A percentile compares a stretch with the other conserved stretches of the same genome.
These are phyloP conservation scores for Helicostylum pulchrum DNA, from an alignment of 192 early-diverging fungal species.

Conservation along the genomic window DNA sequence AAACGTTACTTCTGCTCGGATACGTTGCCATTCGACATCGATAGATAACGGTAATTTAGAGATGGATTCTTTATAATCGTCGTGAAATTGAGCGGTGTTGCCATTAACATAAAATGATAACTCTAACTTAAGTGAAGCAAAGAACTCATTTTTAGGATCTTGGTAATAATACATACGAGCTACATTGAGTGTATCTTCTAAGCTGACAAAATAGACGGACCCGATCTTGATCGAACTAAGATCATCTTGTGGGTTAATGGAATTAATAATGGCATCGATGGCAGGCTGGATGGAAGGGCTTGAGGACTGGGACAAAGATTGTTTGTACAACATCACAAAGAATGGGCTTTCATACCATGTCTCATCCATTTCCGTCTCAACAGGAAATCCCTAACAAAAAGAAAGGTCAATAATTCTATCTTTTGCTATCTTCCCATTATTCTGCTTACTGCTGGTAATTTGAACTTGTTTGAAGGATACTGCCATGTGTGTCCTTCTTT, in stretches of 20 bases:
- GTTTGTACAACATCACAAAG: not conserved
- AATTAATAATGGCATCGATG: not conserved
- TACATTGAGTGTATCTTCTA: not conserved
- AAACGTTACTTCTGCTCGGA: not conserved
- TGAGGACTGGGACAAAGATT: not conserved
- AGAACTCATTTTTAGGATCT: conserved; percentile 7
- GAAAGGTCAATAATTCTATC: not conserved
- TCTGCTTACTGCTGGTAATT: not conserved
- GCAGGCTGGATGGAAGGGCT: not conserved
- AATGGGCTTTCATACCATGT: not conserved
- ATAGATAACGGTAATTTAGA: not conserved
- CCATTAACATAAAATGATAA: conserved; percentile 16
- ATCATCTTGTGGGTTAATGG: not conserved
- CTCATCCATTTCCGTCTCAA: not conserved
- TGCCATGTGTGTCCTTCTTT: not conserved
- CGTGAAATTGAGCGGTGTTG: not conserved
- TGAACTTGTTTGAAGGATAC: not conserved
- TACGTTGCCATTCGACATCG: conserved; percentile 19
- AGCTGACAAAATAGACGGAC: too few relatives aligned
- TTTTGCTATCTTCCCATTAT: too few relatives aligned
- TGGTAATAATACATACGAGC: not conserved
- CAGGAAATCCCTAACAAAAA: not conserved
- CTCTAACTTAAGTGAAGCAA: conserved; percentile 5
- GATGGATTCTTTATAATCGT: not conserved
- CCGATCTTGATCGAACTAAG: not conserved